phyloP scores from a whole-genome alignment of 148 eudicot genomes.

The Fallopia convolvulus region DNA sequence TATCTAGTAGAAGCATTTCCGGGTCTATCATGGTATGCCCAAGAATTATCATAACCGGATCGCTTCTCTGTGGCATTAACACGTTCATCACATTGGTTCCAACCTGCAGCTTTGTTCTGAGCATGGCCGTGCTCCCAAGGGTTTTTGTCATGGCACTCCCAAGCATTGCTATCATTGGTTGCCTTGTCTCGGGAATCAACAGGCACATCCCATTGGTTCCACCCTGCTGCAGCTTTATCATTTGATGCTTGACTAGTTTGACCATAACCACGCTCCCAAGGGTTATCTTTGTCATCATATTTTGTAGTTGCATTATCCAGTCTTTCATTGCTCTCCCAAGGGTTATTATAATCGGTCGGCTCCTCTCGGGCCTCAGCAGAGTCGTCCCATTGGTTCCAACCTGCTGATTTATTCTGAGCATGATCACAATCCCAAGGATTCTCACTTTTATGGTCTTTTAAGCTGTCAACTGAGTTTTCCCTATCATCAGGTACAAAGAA shows the following conservation, averaged over 20 bases:
- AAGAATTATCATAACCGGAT: conserved; percentile 23
- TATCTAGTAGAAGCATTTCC: conserved; percentile 9
- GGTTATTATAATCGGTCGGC: background rate
- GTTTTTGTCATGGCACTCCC: conserved; percentile 16
- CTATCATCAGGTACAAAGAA: conserved; percentile 55
- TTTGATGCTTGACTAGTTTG: background rate
- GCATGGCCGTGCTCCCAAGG: conserved; percentile 31
- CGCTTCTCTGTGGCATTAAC: conserved; percentile 12
- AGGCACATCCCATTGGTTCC: conserved; percentile 11
- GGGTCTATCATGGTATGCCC: conserved; percentile 21
- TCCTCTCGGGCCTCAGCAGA: background rate
- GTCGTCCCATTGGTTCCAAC: conserved; percentile 9
- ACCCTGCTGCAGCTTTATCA: background rate
- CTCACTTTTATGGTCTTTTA: background rate
- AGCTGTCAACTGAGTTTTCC: background rate
- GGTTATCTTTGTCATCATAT: background rate
- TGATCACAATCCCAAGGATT: conserved; percentile 12
- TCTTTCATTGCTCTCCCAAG: conserved; percentile 11
- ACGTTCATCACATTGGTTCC: conserved; percentile 25
- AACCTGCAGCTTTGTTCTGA: conserved; percentile 24
- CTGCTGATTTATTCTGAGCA: background rate
- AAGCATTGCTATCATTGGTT: conserved; percentile 3
- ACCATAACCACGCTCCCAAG: conserved; percentile 13
- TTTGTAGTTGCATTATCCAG: background rate
- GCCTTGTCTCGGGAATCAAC: background rate